Base-by-base conservation (phyloP, 106 monocot genomes). In the Narthecium ossifragum region DNA sequence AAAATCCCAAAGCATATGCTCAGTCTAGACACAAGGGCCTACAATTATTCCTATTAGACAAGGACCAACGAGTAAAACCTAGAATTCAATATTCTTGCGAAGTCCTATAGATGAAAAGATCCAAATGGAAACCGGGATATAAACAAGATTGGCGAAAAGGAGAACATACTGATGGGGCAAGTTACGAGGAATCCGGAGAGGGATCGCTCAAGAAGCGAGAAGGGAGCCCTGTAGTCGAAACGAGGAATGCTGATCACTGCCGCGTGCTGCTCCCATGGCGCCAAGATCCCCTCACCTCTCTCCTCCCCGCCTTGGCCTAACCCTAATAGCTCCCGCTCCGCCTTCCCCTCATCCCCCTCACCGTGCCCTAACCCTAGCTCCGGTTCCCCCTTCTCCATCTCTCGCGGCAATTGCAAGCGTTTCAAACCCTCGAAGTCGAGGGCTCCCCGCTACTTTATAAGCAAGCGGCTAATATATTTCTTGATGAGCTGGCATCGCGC, bases 231-330 rank as follows among this genome's bases (percentile, higher is more conserved):
- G 85, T 96, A 96, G 34, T 96, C 90, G 59, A 73, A 96, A 31
- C 94, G 79, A 0, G 94, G 94, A 55, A 96, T 80, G 70, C 61
- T 86, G 62, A 96, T 96, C 39, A 90, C 86, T 9, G 83, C 61
- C 23, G 94, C 68, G 57, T 96, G 94, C 73, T 96, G 90, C 78
- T 96, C 90, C 94, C 94, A 96, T 61, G 94, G 90, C 58, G 59
- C 57, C 78, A 96, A 18, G 18, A n/a, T n/a, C n/a, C 30, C 47
- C 15, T 37, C 37, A 1, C 11, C 2, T 37, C 37, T 65, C n/a
- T 17, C 47, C 45, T 46, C 21, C 55, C 39, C 56, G 6, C 7
- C 38, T 2, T 23, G 34, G 14, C 55, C 14, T 25, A 53, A 51
- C 26, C 55, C 14, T n/a, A n/a, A n/a, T 25, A 53, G 33, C 17